Conservation (phyloP, 2,329 filamentous ascomycete genomes). For the Sporothrix protearum region DNA sequence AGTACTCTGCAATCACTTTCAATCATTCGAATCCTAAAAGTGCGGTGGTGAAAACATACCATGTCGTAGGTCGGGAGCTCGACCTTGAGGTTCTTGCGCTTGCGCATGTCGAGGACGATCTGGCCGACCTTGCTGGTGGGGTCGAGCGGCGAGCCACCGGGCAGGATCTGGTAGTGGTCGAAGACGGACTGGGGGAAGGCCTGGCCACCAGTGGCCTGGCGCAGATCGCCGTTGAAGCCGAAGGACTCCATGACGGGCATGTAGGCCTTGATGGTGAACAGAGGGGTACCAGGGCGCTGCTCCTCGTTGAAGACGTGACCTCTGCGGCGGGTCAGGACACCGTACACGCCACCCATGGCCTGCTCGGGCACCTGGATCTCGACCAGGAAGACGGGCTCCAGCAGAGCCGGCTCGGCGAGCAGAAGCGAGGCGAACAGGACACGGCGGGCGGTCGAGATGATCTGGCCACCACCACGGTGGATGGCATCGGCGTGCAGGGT, state of each 20-base stretch:
- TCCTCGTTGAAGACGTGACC: slow-evolving; percentile 99
- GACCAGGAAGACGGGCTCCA: slow-evolving; percentile 97
- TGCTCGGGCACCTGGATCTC: slow-evolving; percentile 98
- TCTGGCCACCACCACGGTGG: slow-evolving; percentile 97
- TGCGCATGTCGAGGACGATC: slow-evolving; percentile 85
- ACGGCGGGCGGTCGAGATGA: slow-evolving; percentile 97
- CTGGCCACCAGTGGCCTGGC: slow-evolving; percentile 88
- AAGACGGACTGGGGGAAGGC: slow-evolving; percentile 99
- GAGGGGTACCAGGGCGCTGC: slow-evolving; percentile 96
- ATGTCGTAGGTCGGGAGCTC: slow-evolving; percentile 90
- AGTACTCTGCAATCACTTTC: background rate
- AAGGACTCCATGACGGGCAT: slow-evolving; percentile 43
- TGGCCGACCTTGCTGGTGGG: slow-evolving; percentile 73
- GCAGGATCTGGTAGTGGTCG: slow-evolving; percentile 96
- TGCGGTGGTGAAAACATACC: slow-evolving; percentile 58
- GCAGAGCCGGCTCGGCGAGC: slow-evolving; percentile 83
- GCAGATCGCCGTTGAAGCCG: slow-evolving; percentile 97
- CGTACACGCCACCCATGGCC: slow-evolving; percentile 99
- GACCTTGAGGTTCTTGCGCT: slow-evolving; percentile 99
- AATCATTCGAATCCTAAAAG: background rate
- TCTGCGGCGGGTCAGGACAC: slow-evolving; percentile 94
- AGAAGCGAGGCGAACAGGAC: slow-evolving; percentile 92
- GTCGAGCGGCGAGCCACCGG: slow-evolving; percentile 90
- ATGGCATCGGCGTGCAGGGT: slow-evolving; percentile 99
- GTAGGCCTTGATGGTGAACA: slow-evolving; percentile 78